These are phyloP conservation scores for Drechslerella coelobrocha DNA, from an alignment of 2,329 filamentous ascomycete genomes.

Conservation along the genomic window DNA sequence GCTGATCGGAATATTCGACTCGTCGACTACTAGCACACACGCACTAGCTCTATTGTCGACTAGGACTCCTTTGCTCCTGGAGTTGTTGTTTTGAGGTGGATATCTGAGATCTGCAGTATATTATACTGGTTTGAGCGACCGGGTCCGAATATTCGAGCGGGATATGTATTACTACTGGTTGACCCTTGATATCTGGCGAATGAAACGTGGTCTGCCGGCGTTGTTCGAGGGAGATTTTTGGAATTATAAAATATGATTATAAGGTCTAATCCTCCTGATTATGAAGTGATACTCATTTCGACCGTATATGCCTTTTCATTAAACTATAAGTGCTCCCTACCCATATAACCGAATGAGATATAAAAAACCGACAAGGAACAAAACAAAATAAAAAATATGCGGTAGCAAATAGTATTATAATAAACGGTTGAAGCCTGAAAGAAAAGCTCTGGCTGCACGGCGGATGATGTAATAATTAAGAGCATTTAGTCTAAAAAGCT, in stretches of 20 bases:
- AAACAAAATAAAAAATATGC: no score
- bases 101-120: constrained; percentile 19
- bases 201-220: constrained; percentile 36
- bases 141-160: no score
- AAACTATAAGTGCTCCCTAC: no score
- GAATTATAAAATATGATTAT: neutral
- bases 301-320: no score
- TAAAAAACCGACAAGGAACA: no score
- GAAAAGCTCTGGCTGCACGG: neutral
- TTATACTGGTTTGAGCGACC: constrained; percentile 11
- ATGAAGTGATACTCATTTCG: no score
- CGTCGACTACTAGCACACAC: neutral
- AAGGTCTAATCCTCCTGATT: no score
- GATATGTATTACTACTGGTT: no score
- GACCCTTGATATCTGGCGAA: neutral
- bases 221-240: constrained; percentile 14
- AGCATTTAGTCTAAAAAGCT: neutral
- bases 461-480: neutral
- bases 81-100: no score
- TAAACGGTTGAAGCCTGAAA: neutral
- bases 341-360: no score
- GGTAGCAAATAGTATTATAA: neutral
- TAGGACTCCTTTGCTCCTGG: no score
- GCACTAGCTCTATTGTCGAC: neutral
- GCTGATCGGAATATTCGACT: neutral